A percentile compares a stretch with the other conserved stretches of the same genome.
Evolutionary conservation across 768 basidiomycete genomes (phyloP).

Genomic region (Suillus fuscotomentosus): DNA sequence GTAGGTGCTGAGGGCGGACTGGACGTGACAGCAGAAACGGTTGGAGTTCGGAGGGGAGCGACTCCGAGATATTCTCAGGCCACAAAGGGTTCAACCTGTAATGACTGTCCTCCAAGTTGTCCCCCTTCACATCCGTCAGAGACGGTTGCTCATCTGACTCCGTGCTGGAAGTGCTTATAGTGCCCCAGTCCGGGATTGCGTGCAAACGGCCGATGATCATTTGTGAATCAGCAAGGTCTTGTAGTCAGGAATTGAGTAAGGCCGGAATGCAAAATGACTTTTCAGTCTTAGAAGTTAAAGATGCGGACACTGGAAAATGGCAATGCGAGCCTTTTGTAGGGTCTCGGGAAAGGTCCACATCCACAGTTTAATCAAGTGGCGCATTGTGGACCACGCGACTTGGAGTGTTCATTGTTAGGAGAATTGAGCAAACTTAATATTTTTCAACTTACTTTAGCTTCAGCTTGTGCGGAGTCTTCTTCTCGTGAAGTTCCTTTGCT

Average conservation of each 20-base stretch:
- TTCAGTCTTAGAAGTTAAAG: neutral
- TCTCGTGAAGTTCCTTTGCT: neutral
- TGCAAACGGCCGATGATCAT: neutral
- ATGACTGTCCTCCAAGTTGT: slow-evolving; percentile 15
- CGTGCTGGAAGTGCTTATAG: neutral
- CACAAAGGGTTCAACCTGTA: slow-evolving; percentile 8
- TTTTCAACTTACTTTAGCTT: neutral
- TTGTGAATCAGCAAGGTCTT: neutral
- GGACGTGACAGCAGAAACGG: slow-evolving; percentile 19
- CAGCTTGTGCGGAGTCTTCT: neutral
- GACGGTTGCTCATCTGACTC: slow-evolving; percentile 10
- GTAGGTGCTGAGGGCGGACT: neutral
- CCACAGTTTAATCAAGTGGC: neutral
- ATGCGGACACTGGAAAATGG: neutral
- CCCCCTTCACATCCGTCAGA: slow-evolving; percentile 16
- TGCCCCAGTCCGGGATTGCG: neutral
- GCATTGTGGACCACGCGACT: slow-evolving; percentile 15
- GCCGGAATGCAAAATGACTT: too few species aligned
- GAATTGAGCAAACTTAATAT: neutral
- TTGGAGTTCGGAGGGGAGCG: slow-evolving; percentile 21
- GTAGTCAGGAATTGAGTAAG: neutral
- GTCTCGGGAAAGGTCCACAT: neutral
- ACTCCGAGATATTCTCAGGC: slow-evolving; percentile 5
- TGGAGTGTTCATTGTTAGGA: neutral
- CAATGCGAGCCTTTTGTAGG: neutral